Percentiles rank a stretch among this genome's conserved stretches.
Conservation (phyloP, 495 filamentous ascomycete genomes). For the Xylaria acuta region DNA sequence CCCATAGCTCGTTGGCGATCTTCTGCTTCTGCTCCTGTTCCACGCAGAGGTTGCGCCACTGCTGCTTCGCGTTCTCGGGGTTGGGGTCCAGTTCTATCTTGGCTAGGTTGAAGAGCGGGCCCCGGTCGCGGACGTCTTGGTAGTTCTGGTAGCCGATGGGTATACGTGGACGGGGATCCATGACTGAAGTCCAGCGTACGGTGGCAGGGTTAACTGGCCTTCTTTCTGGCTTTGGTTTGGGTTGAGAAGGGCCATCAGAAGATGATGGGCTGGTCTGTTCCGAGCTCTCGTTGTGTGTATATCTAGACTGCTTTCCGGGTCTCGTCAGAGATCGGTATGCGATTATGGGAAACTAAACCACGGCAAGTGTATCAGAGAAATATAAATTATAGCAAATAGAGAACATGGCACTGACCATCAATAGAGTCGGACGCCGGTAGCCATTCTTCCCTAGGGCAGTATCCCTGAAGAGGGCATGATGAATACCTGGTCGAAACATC, state of each 20-base stretch:
- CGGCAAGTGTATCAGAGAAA: not conserved
- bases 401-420: not conserved
- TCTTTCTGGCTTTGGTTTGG: not conserved
- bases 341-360: not conserved
- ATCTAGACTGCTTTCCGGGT: not conserved
- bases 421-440: not conserved
- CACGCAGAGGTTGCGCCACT: not conserved
- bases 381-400: not conserved
- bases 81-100: conserved; percentile 1
- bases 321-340: not conserved
- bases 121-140: conserved; percentile 1
- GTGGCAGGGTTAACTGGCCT: not conserved
- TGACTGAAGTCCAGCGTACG: not conserved
- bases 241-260: not conserved
- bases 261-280: not conserved
- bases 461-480: not conserved
- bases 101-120: not conserved
- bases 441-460: not conserved
- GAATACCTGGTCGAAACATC: conserved; percentile 2
- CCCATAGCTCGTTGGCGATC: not conserved
- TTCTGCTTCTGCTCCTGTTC: not conserved
- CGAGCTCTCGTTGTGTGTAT: not conserved
- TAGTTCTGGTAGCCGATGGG: not conserved
- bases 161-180: not conserved
- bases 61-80: not conserved